phyloP scores from a whole-genome alignment of 192 early-diverging fungal species.

The Rhizophagus sp. region DNA sequence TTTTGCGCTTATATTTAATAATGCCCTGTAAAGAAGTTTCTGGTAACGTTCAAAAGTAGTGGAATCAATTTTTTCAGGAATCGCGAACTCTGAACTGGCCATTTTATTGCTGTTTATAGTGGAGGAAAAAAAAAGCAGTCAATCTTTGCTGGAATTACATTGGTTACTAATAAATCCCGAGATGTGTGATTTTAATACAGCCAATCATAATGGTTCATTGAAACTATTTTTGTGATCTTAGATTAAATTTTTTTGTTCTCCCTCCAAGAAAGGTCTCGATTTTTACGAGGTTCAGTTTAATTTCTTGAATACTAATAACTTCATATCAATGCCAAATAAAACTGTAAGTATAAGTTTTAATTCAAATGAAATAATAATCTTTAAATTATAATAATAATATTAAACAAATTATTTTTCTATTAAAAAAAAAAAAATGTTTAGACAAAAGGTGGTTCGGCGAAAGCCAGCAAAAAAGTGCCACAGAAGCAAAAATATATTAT shows the following conservation, averaged over 20 bases:
- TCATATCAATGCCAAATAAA: background rate
- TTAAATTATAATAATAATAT: background rate
- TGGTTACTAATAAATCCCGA: background rate
- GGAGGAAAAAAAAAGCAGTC: background rate
- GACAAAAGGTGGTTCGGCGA: constrained; percentile 10
- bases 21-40: background rate
- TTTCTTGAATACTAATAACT: background rate
- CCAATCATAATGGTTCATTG: background rate
- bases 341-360: background rate
- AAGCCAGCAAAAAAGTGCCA: background rate
- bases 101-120: background rate
- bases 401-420: background rate
- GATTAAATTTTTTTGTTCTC: background rate
- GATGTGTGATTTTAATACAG: background rate
- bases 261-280: background rate
- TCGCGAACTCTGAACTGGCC: background rate
- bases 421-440: background rate
- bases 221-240: background rate
- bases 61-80: background rate
- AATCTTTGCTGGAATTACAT: no score
- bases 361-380: background rate
- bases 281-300: no score
- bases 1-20: background rate
- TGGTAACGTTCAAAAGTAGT: background rate
- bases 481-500: constrained; percentile 79